Evolutionary conservation across 2,329 filamentous ascomycete species (phyloP), one percentile per base, ranked within the genome.

Genomic region (Leptographium flavum): DNA sequence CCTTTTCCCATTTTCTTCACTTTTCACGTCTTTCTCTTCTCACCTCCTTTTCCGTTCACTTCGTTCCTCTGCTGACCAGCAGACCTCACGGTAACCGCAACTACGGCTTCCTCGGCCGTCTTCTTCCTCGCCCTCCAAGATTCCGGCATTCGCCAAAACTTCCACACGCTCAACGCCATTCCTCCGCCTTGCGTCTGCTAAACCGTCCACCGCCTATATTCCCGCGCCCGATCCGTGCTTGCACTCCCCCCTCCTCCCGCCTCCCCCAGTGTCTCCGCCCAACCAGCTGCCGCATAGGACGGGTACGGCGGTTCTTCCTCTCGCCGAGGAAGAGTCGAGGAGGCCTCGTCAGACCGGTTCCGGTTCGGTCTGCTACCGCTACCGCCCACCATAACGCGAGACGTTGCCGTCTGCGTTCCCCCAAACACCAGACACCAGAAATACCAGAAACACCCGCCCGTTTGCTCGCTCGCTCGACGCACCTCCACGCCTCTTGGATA

Each of bases 231-330:
- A 32, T 27, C 23, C 45, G 32, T 13, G 25, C 35, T 4, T 15
- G 17, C 45, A 25, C 28, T 15, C 31, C 25, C 31, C 32, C 32
- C 45, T 32, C 43, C 56, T 63, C 63, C 62, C 62, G 64, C 53
- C 63, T 58, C 63, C 69, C 69, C 61, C 65, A 64, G 74, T 72
- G 65, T 74, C 69, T 63, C 68, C 74, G 64, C 67, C 74, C 68
- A 68, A 71, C 76, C 83, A 94, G 86, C 90, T 96, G 92, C 92
- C 92, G 92, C 90, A 98, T 98, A 96, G 87, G 85, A 93, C 83
- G 81, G 78, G 78, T 81, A 81, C 79, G 78, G 76, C 81, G 84
- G 83, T 88, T 94, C 90, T 96, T 96, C 90, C 88, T 94, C 90
- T 92, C 72, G 73, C 71, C 68, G 90, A 88, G 92, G 92, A 90